Conservation (phyloP, 2,329 filamentous ascomycete genomes). For the Ophiognomonia clavigignenti-juglandacearum region DNA sequence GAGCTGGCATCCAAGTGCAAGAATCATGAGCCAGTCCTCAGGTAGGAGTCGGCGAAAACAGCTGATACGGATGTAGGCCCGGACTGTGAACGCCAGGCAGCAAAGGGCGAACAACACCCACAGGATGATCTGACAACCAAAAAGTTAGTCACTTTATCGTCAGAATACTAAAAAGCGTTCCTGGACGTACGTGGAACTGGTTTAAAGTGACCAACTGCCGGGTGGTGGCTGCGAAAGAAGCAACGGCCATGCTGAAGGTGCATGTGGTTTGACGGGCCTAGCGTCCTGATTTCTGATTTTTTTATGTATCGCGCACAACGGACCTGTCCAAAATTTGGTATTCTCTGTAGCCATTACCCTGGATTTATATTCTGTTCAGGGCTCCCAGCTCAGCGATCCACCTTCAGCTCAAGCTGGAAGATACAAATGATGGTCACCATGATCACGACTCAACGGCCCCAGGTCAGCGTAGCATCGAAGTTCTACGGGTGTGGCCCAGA, state of each 20-base stretch:
- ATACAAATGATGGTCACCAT: too few relatives aligned
- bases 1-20: constrained; percentile 11
- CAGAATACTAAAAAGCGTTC: background rate
- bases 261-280: too few relatives aligned
- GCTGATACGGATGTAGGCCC: constrained; percentile 9
- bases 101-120: background rate
- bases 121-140: background rate
- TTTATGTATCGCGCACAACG: too few relatives aligned
- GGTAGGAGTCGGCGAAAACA: constrained; percentile 17
- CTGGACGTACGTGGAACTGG: background rate
- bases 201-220: background rate
- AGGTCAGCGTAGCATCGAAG: too few relatives aligned
- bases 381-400: too few relatives aligned
- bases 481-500: too few relatives aligned
- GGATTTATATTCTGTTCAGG: too few relatives aligned
- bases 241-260: background rate
- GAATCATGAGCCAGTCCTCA: constrained; percentile 20
- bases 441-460: too few relatives aligned
- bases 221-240: background rate
- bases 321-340: too few relatives aligned
- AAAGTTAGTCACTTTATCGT: background rate
- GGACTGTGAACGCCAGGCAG: background rate
- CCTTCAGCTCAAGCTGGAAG: too few relatives aligned
- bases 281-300: too few relatives aligned
- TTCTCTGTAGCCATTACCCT: too few relatives aligned